Percentiles rank a stretch among this genome's conserved stretches.
phyloP scores from a whole-genome alignment of 163 green algal species.

The Volvox carteri region DNA sequence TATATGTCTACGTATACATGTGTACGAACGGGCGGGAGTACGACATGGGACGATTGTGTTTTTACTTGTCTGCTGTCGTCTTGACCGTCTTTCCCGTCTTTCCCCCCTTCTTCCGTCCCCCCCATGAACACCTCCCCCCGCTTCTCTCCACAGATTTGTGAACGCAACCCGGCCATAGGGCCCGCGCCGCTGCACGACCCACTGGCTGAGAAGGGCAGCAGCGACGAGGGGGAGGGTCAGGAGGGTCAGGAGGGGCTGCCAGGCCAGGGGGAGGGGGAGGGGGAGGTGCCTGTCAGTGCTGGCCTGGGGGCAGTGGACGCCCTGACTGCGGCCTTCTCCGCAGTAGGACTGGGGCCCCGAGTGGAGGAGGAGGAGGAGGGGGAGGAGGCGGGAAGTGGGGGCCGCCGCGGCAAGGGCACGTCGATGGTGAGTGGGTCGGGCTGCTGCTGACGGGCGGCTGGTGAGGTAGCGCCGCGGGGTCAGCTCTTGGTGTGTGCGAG shows the following conservation, averaged over 20 bases:
- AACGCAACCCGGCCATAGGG: slow-evolving; percentile 23
- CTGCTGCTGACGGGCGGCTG: too few relatives aligned
- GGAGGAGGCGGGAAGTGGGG: not conserved
- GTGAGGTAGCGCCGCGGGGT: too few relatives aligned
- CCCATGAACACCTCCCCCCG: too few relatives aligned
- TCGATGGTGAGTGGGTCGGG: not conserved
- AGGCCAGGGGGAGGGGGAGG: not conserved
- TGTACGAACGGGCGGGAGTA: too few relatives aligned
- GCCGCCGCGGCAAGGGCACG: not conserved
- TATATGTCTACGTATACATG: too few relatives aligned
- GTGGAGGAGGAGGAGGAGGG: not conserved
- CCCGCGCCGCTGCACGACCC: slow-evolving; percentile 37
- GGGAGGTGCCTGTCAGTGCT: not conserved
- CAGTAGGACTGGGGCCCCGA: not conserved
- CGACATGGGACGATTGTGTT: too few relatives aligned
- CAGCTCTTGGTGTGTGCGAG: too few relatives aligned
- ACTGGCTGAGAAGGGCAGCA: slow-evolving; percentile 41
- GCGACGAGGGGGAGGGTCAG: slow-evolving; percentile 12
- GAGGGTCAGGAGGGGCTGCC: not conserved
- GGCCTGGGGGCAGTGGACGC: not conserved
- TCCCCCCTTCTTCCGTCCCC: too few relatives aligned
- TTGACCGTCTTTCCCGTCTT: too few relatives aligned
- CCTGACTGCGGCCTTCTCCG: not conserved
- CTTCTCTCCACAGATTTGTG: slow-evolving; percentile 11
- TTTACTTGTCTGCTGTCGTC: too few relatives aligned